phyloP scores from a whole-genome alignment of 495 filamentous ascomycete species.

The Penicillium daleae region DNA sequence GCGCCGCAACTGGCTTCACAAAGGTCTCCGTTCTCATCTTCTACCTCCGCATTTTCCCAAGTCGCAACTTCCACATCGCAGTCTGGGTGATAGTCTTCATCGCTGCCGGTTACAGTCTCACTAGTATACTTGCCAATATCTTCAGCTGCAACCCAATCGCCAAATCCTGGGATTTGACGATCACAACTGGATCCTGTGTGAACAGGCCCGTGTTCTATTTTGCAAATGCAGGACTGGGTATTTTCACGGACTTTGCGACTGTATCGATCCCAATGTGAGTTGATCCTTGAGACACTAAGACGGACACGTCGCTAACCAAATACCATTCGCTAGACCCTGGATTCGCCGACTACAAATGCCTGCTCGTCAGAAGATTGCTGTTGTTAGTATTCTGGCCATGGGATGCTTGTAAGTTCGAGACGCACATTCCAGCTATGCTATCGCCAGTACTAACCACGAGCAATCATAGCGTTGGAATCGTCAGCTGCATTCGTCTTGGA shows the following conservation, averaged over 20 bases:
- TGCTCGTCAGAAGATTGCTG: slow-evolving; percentile 34
- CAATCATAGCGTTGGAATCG: slow-evolving; percentile 34
- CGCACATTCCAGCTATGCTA: not conserved
- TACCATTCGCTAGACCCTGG: slow-evolving; percentile 27
- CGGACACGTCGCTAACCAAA: not conserved
- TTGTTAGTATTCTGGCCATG: slow-evolving; percentile 33
- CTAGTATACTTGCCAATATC: slow-evolving; percentile 40
- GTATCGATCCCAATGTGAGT: slow-evolving; percentile 44
- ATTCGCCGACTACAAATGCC: slow-evolving; percentile 41
- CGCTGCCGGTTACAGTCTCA: slow-evolving; percentile 39
- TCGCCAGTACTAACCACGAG: slow-evolving; percentile 1
- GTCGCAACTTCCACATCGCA: slow-evolving; percentile 35
- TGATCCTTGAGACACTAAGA: not conserved
- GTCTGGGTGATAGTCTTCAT: slow-evolving; percentile 40
- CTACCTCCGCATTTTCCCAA: slow-evolving; percentile 54
- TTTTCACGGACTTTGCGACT: slow-evolving; percentile 43
- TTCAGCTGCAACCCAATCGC: slow-evolving; percentile 37
- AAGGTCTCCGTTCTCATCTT: slow-evolving; percentile 52
- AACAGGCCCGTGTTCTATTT: slow-evolving; percentile 39
- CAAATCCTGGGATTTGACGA: slow-evolving; percentile 35
- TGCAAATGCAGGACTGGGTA: slow-evolving; percentile 40
- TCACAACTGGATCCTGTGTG: slow-evolving; percentile 33
- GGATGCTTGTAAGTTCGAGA: slow-evolving; percentile 34
- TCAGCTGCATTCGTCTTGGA: slow-evolving; percentile 40
- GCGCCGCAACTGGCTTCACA: slow-evolving; percentile 41